Percentiles rank a stretch among this genome's conserved stretches.
Conservation (phyloP, 805 yeast species). For the Metschnikowia dekortorum region DNA sequence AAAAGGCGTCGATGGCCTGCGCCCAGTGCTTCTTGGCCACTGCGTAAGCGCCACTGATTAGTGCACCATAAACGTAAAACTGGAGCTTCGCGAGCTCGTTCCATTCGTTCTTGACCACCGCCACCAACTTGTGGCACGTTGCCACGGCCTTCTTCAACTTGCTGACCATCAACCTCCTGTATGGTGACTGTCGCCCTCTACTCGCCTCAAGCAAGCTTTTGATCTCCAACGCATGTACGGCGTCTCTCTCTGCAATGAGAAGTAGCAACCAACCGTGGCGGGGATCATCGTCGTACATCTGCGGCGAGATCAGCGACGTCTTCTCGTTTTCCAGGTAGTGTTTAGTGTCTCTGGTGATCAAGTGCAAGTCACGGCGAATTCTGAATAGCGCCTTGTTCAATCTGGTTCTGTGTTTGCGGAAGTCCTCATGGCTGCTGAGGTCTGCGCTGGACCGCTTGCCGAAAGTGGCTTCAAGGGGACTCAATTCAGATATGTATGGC, state of each 20-base stretch:
- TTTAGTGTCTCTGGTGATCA: conserved; percentile 58
- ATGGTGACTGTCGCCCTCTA: conserved; percentile 44
- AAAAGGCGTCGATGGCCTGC: conserved; percentile 45
- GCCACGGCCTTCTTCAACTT: conserved; percentile 63
- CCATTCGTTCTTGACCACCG: conserved; percentile 36
- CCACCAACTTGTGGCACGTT: conserved; percentile 41
- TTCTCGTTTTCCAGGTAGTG: conserved; percentile 49
- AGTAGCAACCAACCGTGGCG: conserved; percentile 56
- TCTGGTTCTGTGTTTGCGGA: conserved; percentile 59
- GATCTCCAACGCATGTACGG: conserved; percentile 63
- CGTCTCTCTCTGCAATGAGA: conserved; percentile 72
- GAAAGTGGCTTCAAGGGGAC: conserved; percentile 29
- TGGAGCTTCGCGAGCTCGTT: conserved; percentile 27
- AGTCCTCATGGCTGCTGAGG: conserved; percentile 66
- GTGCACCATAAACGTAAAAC: conserved; percentile 35
- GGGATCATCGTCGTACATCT: conserved; percentile 47
- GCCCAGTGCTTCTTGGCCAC: conserved; percentile 55
- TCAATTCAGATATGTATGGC: background rate
- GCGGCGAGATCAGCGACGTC: conserved; percentile 42
- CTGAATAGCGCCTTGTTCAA: conserved; percentile 56
- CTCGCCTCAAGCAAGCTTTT: conserved; percentile 51
- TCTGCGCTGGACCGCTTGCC: conserved; percentile 60
- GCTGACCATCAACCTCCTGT: conserved; percentile 46
- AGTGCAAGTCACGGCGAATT: conserved; percentile 58
- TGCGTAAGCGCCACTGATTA: conserved; percentile 49